Evolutionary conservation across 257 asterid genomes (phyloP).

Genomic region (Mentha longifolia): DNA sequence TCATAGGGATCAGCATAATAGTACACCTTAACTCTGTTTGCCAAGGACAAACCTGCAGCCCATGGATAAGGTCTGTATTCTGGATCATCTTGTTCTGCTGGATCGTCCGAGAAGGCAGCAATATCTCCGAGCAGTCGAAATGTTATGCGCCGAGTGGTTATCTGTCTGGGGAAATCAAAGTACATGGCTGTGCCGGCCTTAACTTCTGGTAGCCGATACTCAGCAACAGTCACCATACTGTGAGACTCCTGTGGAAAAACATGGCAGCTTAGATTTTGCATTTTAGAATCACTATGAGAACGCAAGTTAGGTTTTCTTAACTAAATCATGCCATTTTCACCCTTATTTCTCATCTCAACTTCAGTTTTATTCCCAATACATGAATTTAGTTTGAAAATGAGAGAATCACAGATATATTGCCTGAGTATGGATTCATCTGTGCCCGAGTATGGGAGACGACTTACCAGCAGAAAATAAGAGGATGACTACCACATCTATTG

Average conservation of each 20-base stretch:
- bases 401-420: background rate
- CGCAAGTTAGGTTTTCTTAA: slow-evolving; percentile 15
- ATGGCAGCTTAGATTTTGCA: background rate
- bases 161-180: slow-evolving; percentile 88
- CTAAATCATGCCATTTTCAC: slow-evolving; percentile 1
- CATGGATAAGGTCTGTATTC: slow-evolving; percentile 57
- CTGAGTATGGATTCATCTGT: background rate
- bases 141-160: slow-evolving; percentile 67
- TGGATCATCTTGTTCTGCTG: slow-evolving; percentile 77
- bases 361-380: slow-evolving; percentile 3
- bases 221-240: slow-evolving; percentile 72
- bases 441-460: background rate
- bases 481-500: too few relatives aligned
- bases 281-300: background rate
- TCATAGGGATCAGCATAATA: slow-evolving; percentile 91
- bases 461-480: too few relatives aligned
- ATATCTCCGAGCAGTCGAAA: slow-evolving; percentile 88
- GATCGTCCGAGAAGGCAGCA: slow-evolving; percentile 80
- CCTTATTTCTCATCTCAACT: background rate
- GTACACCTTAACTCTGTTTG: slow-evolving; percentile 78
- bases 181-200: slow-evolving; percentile 86
- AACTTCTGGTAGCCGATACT: slow-evolving; percentile 90
- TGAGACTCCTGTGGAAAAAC: slow-evolving; percentile 66
- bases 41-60: slow-evolving; percentile 80
- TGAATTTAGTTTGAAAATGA: background rate